A percentile compares a stretch with the other conserved stretches of the same genome.
Evolutionary conservation across 2,329 filamentous ascomycete genomes (phyloP).

Genomic region (Sporothrix curviconia): DNA sequence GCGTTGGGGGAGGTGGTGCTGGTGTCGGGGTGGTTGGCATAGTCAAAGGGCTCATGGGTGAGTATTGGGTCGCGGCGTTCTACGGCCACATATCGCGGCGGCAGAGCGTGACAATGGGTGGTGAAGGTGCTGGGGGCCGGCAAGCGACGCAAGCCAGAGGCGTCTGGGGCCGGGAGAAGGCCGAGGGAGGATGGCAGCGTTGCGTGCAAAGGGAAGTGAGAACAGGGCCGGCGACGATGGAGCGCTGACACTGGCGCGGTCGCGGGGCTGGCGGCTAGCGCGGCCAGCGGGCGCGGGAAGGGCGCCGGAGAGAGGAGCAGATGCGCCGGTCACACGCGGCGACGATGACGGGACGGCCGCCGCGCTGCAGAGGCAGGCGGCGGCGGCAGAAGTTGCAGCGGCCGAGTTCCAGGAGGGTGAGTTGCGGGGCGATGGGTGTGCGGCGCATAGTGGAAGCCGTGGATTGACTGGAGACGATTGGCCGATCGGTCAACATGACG

Average conservation of each 20-base stretch:
- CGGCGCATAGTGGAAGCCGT: constrained; percentile 41
- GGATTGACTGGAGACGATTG: constrained; percentile 46
- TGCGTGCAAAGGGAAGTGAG: not conserved
- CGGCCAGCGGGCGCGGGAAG: not conserved
- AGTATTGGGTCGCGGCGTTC: constrained; percentile 44
- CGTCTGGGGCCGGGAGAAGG: not conserved
- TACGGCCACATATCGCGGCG: constrained; percentile 28
- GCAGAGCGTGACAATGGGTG: not conserved
- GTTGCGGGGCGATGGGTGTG: constrained; percentile 35
- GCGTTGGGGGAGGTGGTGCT: not conserved
- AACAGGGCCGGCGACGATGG: constrained; percentile 7
- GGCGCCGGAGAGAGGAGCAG: too few species aligned
- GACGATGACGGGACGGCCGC: constrained; percentile 16
- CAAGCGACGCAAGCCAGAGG: not conserved
- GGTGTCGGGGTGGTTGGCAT: constrained; percentile 22
- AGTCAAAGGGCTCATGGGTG: constrained; percentile 41
- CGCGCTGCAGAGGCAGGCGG: constrained; percentile 3
- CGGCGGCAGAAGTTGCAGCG: constrained; percentile 1
- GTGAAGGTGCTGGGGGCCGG: not conserved
- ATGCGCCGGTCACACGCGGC: not conserved
- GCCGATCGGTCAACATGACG: constrained; percentile 53
- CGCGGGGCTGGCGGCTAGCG: not conserved
- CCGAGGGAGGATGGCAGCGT: not conserved
- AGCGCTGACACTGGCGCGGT: not conserved
- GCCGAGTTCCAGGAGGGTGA: constrained; percentile 33